Conservation (phyloP, 139 green algal genomes). For the Spirogloea muscicola region DNA sequence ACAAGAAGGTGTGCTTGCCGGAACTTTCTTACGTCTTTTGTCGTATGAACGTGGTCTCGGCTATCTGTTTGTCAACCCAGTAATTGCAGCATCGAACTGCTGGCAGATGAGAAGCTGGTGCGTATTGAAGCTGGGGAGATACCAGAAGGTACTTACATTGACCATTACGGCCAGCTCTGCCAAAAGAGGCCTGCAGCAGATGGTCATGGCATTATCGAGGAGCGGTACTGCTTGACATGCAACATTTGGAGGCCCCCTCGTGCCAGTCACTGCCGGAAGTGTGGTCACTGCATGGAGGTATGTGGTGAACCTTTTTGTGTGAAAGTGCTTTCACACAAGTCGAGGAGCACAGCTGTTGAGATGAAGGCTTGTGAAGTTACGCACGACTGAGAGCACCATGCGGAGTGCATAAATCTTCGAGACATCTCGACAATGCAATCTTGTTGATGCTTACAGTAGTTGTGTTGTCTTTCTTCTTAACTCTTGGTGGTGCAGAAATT, state of each 20-base stretch:
- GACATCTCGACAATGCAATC: background rate
- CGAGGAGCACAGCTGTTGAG: too few species aligned
- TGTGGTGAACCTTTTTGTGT: background rate
- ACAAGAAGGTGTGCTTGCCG: too few species aligned
- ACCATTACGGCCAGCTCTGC: too few species aligned
- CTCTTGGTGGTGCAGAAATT: conserved; percentile 51
- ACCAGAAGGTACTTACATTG: too few species aligned
- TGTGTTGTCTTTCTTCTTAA: conserved; percentile 4
- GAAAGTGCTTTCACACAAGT: background rate
- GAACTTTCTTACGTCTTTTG: too few species aligned
- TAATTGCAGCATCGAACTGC: too few species aligned
- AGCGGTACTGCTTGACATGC: conserved; percentile 67
- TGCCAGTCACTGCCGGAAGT: conserved; percentile 63
- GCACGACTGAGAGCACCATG: background rate
- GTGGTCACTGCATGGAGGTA: conserved; percentile 68
- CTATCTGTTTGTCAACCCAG: too few species aligned
- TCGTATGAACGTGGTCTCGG: too few species aligned
- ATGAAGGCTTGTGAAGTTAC: background rate
- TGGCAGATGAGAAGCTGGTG: too few species aligned
- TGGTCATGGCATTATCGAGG: too few species aligned
- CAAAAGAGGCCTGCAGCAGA: too few species aligned
- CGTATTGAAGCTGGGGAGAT: too few species aligned
- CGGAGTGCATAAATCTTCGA: background rate
- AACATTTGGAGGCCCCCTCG: conserved; percentile 66
- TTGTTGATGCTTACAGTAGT: background rate